phyloP scores from a whole-genome alignment of 176 grass and related monocot genomes.

The Avena eriantha region DNA sequence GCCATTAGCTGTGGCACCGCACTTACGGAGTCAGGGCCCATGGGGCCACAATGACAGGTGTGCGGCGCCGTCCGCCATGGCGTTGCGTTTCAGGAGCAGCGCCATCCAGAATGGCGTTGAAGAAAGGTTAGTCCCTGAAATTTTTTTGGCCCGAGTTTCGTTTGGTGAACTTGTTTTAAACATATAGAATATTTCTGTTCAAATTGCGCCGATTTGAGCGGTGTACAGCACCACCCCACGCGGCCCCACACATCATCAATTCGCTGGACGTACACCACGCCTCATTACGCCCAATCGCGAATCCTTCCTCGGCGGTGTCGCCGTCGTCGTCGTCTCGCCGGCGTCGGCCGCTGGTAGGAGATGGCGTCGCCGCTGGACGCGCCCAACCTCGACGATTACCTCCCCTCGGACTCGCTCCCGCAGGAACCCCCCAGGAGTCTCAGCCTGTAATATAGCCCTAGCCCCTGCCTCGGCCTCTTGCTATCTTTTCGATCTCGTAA shows the following conservation, averaged over 20 bases:
- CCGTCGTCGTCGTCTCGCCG: conserved; percentile 25
- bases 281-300: conserved; percentile 38
- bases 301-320: conserved; percentile 39
- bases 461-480: not conserved
- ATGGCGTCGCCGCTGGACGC: conserved; percentile 63
- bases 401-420: conserved; percentile 67
- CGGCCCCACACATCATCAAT: not conserved
- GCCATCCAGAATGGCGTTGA: too few species aligned
- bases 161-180: too few species aligned
- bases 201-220: too few species aligned
- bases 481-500: not conserved
- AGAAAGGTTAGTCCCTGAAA: too few species aligned
- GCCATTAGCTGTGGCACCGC: too few species aligned
- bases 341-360: not conserved
- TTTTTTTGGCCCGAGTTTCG: too few species aligned
- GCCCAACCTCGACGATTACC: conserved; percentile 86
- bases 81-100: too few species aligned
- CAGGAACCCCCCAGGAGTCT: conserved; percentile 63
- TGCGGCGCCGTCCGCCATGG: too few species aligned
- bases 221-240: too few species aligned
- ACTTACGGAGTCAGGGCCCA: too few species aligned
- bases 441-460: conserved; percentile 54
- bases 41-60: too few species aligned
- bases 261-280: conserved; percentile 33
- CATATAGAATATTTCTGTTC: too few species aligned